Evolutionary conservation across 1,284 basidiomycete species (phyloP).

Genomic region (Melampsora larici-populina): DNA sequence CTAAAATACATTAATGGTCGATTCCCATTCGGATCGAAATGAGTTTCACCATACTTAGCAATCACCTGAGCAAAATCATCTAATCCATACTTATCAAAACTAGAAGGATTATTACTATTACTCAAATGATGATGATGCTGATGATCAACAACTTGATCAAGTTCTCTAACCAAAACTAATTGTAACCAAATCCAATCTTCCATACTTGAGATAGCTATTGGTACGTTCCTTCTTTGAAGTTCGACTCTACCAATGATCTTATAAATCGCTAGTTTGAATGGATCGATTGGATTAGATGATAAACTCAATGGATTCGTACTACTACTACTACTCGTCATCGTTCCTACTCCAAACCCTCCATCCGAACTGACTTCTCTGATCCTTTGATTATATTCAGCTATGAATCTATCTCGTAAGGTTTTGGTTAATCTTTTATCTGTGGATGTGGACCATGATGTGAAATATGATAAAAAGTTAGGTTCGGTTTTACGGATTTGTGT

Average conservation of each 20-base stretch:
- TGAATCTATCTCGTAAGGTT: constrained; percentile 75
- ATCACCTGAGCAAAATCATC: constrained; percentile 75
- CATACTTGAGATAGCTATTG: constrained; percentile 80
- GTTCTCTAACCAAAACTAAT: constrained; percentile 66
- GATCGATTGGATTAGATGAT: too few relatives aligned
- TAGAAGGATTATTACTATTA: constrained; percentile 60
- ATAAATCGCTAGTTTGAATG: constrained; percentile 92
- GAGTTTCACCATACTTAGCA: constrained; percentile 79
- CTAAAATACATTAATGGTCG: constrained; percentile 74
- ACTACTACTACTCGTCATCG: too few relatives aligned
- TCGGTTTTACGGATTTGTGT: constrained; percentile 75
- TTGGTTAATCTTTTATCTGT: constrained; percentile 74
- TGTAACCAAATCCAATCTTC: constrained; percentile 99
- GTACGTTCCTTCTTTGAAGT: constrained; percentile 71
- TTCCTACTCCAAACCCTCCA: constrained; percentile 57
- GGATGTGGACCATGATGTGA: constrained; percentile 81
- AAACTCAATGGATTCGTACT: too few relatives aligned
- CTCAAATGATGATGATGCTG: not conserved
- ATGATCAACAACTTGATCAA: constrained; percentile 40
- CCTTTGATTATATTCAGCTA: constrained; percentile 84
- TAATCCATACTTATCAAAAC: constrained; percentile 63
- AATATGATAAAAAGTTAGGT: constrained; percentile 74
- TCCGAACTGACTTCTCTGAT: constrained; percentile 71
- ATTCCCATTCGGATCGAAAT: constrained; percentile 78
- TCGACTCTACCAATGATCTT: constrained; percentile 93